Percentiles rank a stretch among this genome's conserved stretches.
phyloP scores from a whole-genome alignment of 2,329 filamentous ascomycete genomes.

The Pseudocercospora fijiensis region DNA sequence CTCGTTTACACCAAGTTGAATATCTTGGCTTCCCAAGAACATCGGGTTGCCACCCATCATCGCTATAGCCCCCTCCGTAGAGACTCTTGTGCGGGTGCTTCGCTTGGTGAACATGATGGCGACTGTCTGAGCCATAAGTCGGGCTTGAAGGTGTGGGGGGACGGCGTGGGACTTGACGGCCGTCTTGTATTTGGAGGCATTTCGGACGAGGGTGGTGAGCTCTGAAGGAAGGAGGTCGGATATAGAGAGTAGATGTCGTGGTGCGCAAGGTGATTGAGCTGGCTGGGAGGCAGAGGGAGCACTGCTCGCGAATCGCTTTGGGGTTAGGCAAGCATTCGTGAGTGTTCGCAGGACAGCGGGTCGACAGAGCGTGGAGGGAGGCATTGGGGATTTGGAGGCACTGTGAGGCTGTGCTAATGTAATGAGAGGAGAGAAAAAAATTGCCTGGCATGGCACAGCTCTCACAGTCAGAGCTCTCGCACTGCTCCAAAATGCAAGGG shows the following conservation, averaged over 20 bases:
- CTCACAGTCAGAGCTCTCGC: neutral
- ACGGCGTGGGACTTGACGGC: constrained; percentile 67
- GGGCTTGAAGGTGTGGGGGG: constrained; percentile 59
- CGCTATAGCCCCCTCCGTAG: constrained; percentile 87
- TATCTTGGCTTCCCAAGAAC: constrained; percentile 95
- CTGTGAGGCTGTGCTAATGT: neutral
- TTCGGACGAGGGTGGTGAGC: constrained; percentile 76
- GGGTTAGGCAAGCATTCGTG: constrained; percentile 9
- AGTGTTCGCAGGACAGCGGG: constrained; percentile 25
- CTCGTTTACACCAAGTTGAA: constrained; percentile 95
- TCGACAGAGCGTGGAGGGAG: constrained; percentile 27
- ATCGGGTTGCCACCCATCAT: constrained; percentile 89
- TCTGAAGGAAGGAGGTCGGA: constrained; percentile 78
- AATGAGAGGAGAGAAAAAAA: neutral
- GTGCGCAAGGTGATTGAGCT: constrained; percentile 58
- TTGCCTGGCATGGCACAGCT: neutral
- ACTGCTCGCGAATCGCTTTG: constrained; percentile 29
- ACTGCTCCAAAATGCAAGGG: neutral
- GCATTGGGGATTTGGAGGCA: constrained; percentile 18
- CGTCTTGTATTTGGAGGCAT: constrained; percentile 74
- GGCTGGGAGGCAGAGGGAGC: constrained; percentile 34
- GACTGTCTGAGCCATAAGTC: constrained; percentile 73
- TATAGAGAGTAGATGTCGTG: constrained; percentile 89
- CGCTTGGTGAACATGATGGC: constrained; percentile 98
- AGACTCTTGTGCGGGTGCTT: constrained; percentile 88